These are phyloP conservation scores for Phaffia tasmanica DNA, from an alignment of 768 basidiomycete genomes.

Conservation along the genomic window DNA sequence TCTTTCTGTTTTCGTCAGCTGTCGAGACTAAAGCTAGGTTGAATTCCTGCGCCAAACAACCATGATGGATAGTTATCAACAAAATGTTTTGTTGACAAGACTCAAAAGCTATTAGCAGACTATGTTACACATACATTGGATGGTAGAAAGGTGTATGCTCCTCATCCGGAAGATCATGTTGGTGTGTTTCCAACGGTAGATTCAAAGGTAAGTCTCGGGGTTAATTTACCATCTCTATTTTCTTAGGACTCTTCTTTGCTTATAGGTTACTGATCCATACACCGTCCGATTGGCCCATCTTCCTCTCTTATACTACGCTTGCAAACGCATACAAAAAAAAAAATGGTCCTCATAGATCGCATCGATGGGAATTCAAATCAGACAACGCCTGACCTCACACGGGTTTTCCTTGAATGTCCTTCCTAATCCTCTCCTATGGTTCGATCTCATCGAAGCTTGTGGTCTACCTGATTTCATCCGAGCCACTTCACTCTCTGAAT, in stretches of 20 bases:
- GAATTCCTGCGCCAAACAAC: background rate
- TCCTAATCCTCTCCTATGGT: conserved; percentile 69
- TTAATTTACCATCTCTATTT: background rate
- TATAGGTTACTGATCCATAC: too few species aligned
- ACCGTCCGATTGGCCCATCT: too few species aligned
- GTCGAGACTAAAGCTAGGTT: background rate
- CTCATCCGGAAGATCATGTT: conserved; percentile 60
- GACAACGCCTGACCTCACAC: conserved; percentile 86
- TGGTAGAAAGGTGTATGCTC: conserved; percentile 41
- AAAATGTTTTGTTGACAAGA: conserved; percentile 60
- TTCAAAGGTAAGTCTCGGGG: conserved; percentile 47
- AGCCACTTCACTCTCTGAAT: conserved; percentile 46
- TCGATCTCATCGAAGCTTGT: conserved; percentile 77
- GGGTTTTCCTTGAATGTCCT: conserved; percentile 91
- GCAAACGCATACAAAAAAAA: background rate
- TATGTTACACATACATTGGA: conserved; percentile 53
- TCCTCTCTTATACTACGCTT: too few species aligned
- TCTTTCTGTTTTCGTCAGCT: background rate
- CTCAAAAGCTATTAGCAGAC: conserved; percentile 59
- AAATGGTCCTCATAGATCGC: conserved; percentile 46
- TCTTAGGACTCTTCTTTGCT: too few species aligned
- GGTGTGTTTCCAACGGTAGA: conserved; percentile 73
- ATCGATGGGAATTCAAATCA: conserved; percentile 92
- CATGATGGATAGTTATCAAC: conserved; percentile 8
- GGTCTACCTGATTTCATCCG: conserved; percentile 73